Evolutionary conservation across 2,329 filamentous ascomycete genomes (phyloP), one percentile per base, ranked within the genome.

Genomic region (Talaromyces sp.): DNA sequence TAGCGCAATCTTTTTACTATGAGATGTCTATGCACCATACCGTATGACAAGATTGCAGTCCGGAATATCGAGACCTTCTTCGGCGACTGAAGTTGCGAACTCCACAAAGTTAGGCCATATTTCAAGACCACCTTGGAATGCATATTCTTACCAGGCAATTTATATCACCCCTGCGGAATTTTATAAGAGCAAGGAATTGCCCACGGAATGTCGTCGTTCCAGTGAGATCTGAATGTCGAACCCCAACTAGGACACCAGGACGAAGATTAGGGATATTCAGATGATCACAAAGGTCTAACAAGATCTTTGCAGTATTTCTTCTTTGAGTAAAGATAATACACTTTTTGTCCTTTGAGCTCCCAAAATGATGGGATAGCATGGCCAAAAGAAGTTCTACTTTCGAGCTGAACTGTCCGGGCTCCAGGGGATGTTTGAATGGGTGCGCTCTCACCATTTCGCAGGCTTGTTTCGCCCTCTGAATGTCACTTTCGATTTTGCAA

Each of bases 241-340:
- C 76, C 14, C 87, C 87, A 36, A 92, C 84, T 54, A 96, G 76
- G 13, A 85, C 77, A 5, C 83, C 85, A 3, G 83, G 77, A 9
- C 75, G 79, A 54, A 94, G 75, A 54, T 86, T 78, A 0, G 77
- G 75, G 4, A 87, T 81, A 1, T 77, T 75, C 51, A 91, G 77
- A 1, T 72, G 68, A 1, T 77, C 70, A 56, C 96, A 87, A 0
- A 96, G 76, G 39, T 88, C 84, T 1, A 82, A 77, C 1, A 99
- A 76, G 14, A 95, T 72, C 16, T 84, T 82, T 1, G 92, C 93
- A 0, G 91, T 93, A 58, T 88, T 85, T 36, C 91, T 81, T 67
- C 88, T 82, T 55, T 90, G 81, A 0, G 96, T 91, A 70, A 99
- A 97, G 0, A 97, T 83, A 50, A 99, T 96, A 65, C 91, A 96